Conservation (phyloP, 495 filamentous ascomycete genomes). For the Lepraria neglecta region DNA sequence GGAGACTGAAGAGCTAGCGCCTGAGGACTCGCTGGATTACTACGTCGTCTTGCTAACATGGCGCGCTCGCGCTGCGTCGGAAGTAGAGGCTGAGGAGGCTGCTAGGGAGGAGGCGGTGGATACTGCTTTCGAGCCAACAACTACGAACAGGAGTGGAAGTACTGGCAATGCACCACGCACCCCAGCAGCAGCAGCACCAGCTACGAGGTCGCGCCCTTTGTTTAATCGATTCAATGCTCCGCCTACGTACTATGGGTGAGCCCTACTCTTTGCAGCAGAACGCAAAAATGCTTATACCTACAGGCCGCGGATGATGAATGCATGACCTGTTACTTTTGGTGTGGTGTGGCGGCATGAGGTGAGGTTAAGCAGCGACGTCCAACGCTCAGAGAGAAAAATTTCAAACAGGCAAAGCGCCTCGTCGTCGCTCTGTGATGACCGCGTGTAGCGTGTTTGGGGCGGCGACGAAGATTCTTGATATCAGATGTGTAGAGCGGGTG, state of each 20-base stretch:
- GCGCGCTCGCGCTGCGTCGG: not conserved
- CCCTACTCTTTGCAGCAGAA: not conserved
- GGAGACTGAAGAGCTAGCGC: conserved; percentile 3
- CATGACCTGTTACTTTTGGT: not conserved
- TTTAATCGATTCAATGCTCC: conserved; percentile 9
- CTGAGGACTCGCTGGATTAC: conserved; percentile 16
- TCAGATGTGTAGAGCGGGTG: too few relatives aligned
- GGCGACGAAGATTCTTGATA: too few relatives aligned
- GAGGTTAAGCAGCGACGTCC: too few relatives aligned
- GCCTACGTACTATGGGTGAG: conserved; percentile 11
- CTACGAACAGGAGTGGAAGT: not conserved
- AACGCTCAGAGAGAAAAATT: too few relatives aligned
- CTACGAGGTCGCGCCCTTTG: not conserved
- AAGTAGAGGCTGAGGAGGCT: conserved; percentile 6
- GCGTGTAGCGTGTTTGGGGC: too few relatives aligned
- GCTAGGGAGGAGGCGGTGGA: not conserved
- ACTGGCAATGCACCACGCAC: not conserved
- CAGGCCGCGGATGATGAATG: not conserved
- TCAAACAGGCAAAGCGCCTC: too few relatives aligned
- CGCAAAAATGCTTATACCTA: not conserved
- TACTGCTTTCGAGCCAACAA: not conserved
- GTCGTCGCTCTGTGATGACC: too few relatives aligned
- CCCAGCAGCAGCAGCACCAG: not conserved
- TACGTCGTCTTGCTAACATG: conserved; percentile 18
- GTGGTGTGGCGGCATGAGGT: too few relatives aligned